Evolutionary conservation across 2,329 filamentous ascomycete genomes (phyloP).

Genomic region (Phaeophleospora eucalypticola): DNA sequence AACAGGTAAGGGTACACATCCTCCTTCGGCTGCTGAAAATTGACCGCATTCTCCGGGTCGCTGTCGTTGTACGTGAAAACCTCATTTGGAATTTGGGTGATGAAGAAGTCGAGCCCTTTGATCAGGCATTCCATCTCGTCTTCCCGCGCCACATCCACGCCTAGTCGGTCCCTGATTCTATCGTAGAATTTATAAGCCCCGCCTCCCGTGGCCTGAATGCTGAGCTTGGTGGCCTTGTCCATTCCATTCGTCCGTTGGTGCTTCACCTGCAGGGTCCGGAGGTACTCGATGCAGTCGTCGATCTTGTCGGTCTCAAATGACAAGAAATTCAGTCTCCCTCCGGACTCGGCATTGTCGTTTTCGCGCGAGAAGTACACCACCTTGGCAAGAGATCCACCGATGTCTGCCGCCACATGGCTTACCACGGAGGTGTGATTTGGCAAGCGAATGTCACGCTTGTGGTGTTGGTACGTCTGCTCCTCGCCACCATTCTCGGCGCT

Average conservation of each 20-base stretch:
- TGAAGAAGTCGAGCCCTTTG: constrained; percentile 92
- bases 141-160: constrained; percentile 83
- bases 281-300: constrained; percentile 88
- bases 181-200: constrained; percentile 98
- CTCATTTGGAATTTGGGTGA: constrained; percentile 92
- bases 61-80: constrained; percentile 94
- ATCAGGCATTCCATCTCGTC: constrained; percentile 99
- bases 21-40: constrained; percentile 71
- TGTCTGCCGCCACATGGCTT: constrained; percentile 97
- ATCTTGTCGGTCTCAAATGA: constrained; percentile 95
- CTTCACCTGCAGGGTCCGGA: constrained; percentile 78
- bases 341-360: constrained; percentile 56
- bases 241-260: constrained; percentile 61
- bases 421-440: constrained; percentile 94
- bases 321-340: constrained; percentile 88
- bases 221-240: constrained; percentile 55
- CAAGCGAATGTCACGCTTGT: constrained; percentile 90
- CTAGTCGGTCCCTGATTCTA: constrained; percentile 74
- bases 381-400: constrained; percentile 92
- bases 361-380: constrained; percentile 96
- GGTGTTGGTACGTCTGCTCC: constrained; percentile 59
- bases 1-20: constrained; percentile 95
- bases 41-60: constrained; percentile 66
- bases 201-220: constrained; percentile 92
- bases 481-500: constrained; percentile 35